Evolutionary conservation across 768 basidiomycete species (phyloP).

Genomic region (Obba rivulosa): DNA sequence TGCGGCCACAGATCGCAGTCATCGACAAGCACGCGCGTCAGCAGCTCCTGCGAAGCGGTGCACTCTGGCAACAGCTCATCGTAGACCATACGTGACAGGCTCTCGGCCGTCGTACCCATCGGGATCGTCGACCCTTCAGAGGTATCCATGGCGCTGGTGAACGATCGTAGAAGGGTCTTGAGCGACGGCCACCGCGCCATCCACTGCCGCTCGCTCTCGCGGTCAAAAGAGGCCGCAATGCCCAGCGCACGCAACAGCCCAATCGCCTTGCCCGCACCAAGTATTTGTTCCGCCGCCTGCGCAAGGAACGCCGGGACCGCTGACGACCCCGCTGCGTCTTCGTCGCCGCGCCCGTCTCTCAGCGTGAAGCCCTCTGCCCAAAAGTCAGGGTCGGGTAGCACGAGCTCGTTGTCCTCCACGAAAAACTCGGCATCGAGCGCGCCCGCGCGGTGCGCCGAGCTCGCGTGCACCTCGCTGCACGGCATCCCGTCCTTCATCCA

Average conservation of each 20-base stretch:
- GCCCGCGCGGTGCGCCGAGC: background rate
- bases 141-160: background rate
- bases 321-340: slow-evolving; percentile 16
- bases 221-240: slow-evolving; percentile 9
- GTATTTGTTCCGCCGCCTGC: slow-evolving; percentile 50
- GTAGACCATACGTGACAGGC: slow-evolving; percentile 55
- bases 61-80: slow-evolving; percentile 60
- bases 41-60: slow-evolving; percentile 39
- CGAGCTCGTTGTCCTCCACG: slow-evolving; percentile 63
- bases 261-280: slow-evolving; percentile 71
- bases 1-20: slow-evolving; percentile 66
- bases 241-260: slow-evolving; percentile 67
- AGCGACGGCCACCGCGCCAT: slow-evolving; percentile 17
- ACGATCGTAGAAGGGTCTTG: slow-evolving; percentile 4
- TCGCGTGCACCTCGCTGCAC: slow-evolving; percentile 17
- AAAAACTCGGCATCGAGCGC: slow-evolving; percentile 72
- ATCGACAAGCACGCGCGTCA: slow-evolving; percentile 56
- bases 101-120: slow-evolving; percentile 42
- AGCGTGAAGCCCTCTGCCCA: slow-evolving; percentile 72
- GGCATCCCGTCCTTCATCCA: slow-evolving; percentile 79
- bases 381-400: slow-evolving; percentile 60
- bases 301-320: slow-evolving; percentile 54
- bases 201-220: slow-evolving; percentile 8
- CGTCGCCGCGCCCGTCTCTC: slow-evolving; percentile 33
- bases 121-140: background rate